Conservation (phyloP, 345 rosid species). For the Eucalyptus erythrocorys region DNA sequence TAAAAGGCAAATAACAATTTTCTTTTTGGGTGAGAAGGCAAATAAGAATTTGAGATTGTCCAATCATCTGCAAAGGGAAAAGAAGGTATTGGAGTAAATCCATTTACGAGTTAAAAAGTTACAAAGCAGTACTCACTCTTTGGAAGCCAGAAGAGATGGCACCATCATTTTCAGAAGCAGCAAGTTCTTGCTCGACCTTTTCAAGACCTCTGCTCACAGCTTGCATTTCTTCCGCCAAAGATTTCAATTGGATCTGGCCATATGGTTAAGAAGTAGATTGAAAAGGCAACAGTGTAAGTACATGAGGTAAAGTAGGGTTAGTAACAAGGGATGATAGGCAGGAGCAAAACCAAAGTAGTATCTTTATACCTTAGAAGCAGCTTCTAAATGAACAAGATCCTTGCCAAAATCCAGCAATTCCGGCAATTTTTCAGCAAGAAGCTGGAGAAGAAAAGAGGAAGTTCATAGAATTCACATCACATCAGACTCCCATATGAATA, state of each 20-base stretch:
- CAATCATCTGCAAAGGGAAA: not conserved
- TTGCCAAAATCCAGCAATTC: slow-evolving; percentile 83
- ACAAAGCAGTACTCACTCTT: slow-evolving; percentile 39
- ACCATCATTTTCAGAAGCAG: slow-evolving; percentile 83
- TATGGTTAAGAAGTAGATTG: not conserved
- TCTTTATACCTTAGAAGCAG: slow-evolving; percentile 81
- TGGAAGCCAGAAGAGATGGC: slow-evolving; percentile 72
- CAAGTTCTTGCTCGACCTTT: slow-evolving; percentile 84
- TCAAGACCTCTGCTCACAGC: slow-evolving; percentile 95
- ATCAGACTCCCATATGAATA: not conserved
- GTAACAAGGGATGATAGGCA: not conserved
- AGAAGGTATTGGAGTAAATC: not conserved
- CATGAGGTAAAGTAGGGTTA: not conserved
- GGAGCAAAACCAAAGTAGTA: not conserved
- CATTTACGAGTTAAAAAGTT: not conserved
- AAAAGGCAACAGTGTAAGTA: not conserved
- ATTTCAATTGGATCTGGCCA: slow-evolving; percentile 83
- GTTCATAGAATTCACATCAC: not conserved
- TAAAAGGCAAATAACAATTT: not conserved
- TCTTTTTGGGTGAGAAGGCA: not conserved
- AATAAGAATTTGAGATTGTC: not conserved
- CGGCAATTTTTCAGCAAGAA: slow-evolving; percentile 90
- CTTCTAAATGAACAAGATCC: slow-evolving; percentile 84
- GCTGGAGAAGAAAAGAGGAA: slow-evolving; percentile 26
- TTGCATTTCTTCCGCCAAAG: slow-evolving; percentile 99